Base-by-base conservation (phyloP, 2,329 filamentous ascomycete species). In the Colletotrichum incanum region DNA sequence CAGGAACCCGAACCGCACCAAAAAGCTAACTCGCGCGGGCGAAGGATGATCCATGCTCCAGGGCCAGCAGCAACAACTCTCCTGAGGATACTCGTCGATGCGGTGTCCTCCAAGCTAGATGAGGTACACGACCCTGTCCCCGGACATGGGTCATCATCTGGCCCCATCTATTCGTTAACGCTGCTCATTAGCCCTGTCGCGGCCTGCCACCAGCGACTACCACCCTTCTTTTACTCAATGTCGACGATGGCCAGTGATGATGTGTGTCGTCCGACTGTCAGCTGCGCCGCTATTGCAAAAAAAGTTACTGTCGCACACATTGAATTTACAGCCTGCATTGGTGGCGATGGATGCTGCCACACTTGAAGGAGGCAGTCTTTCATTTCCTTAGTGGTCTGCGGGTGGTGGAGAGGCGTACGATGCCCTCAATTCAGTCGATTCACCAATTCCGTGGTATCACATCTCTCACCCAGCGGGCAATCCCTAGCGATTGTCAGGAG, bases 31-130 rank as follows among this genome's bases (percentile, higher is more conserved):
- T 72, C n/a, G 54, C 47, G 49, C 34, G 65, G 45, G 66, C 52
- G 54, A 69, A 65, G 71, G 67, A 62, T 71, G 71, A 71, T 71
- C 67, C 67, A 73, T 56, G 61, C n/a, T 66, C 70, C 62, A 69
- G 65, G 54, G 60, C 65, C 54, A 69, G 59, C 59, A 23, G 34
- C 23, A 54, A 23, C 58, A 68, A 62, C 54, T 60, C 37, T 67
- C 55, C 50, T 39, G 49, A 47, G 43, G 34, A 39, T 47, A 60
- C 47, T 43, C 65, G 50, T 60, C 54, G 45, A 59, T 50, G 52
- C 45, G 63, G 68, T 62, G 47, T 18, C 45, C 26, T 65, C 69
- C 37, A 63, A 58, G 50, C 65, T 58, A 20, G 47, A 37, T 54
- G 69, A 72, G 59, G 61, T 56, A 49, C 56, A 23, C 66, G 71